Base-by-base conservation (phyloP, 345 rosid genomes). In the Cardamine occulta region DNA sequence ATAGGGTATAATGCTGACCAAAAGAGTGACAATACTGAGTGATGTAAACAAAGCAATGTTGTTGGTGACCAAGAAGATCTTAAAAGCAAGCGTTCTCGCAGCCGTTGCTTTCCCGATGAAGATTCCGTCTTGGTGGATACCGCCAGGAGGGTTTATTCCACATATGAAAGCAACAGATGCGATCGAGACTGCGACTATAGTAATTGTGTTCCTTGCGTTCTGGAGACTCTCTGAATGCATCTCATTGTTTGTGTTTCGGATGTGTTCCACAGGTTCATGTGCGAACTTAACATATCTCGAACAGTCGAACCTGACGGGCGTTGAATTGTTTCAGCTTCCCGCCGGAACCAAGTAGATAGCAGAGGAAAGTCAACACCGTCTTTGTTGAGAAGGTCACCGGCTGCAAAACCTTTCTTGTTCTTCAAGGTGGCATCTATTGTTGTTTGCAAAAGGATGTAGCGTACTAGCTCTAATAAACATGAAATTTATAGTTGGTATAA, bases 11-110 rank as follows among this genome's bases (percentile, higher is more conserved):
- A 51, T 9, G 55, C 55, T 51, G 55, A 51, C 55, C 7, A 51
- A 14, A 51, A 51, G 55, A 51, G 55, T 19, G 55, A 51, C 55
- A 2, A 51, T 51, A 51, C 55, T 19, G 12, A 51, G 55, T 51
- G 55, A 51, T 51, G 28, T 51, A 51, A 51, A 49, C 54, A 49
- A 19, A 49, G 54, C 54, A 49, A 49, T 49, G 54, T 49, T 49
- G 54, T 49, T 49, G 2, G 26, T 0, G 18, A 49, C 24, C 5
- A 21, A 18, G 26, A 49, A 49, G 54, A 49, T 19, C 54, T 49
- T 49, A 49, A 49, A 49, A 49, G 54, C 54, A 26, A 19, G 23
- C 19, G 2, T 49, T 49, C 13, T 49, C 54, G 26, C 54, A 0
- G 54, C 54, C 2, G 26, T 49, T 49, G 54, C 54, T 49, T 49